Base-by-base conservation (phyloP, 2,329 filamentous ascomycete genomes). In the Ascochyta clinopodiicola region DNA sequence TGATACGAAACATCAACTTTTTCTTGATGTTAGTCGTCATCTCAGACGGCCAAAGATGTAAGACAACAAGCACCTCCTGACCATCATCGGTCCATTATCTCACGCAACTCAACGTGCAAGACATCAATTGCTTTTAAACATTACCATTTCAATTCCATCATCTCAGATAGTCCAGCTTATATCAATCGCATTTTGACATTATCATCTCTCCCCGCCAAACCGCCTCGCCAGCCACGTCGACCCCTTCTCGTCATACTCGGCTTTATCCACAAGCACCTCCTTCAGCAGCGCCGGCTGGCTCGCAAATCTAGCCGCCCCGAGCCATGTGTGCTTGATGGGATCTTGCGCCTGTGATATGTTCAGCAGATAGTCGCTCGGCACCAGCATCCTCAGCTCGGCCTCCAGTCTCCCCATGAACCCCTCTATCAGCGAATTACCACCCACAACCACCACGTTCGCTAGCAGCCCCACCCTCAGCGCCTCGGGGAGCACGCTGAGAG, bases 231-330 rank as follows among this genome's bases (percentile, higher is more conserved):
- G 82, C 90, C 91, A 94, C 1, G 79, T 85, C 8, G 70, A 71
- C 13, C 95, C 95, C 69, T 92, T 78, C 75, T 99, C 95, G 46
- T 95, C 86, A 73, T 99, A 99, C 71, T 99, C 92, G 58, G 90
- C 84, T 71, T 90, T 91, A 0, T 91, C 95, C n/a, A 97, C 90
- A 2, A 86, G 83, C 12, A 92, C 76, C 44, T 83, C 82, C 57
- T 87, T 83, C 46, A 96, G 61, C 45, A 80, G 80, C 35, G 89
- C 82, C 37, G 82, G 81, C 66, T 93, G 87, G 45, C 79, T 84
- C 0, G 92, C 92, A 51, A 97, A 80, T 54, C 86, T 84, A 21
- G 90, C 89, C n/a, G 88, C 94, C 15, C 95, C 95, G 12, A 86
- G 78, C 94, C 94, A 99, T 0, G 90, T 92, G 61, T 88, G 91